Conservation (phyloP, 805 yeast species). For the Scheffersomyces amazonensis region DNA sequence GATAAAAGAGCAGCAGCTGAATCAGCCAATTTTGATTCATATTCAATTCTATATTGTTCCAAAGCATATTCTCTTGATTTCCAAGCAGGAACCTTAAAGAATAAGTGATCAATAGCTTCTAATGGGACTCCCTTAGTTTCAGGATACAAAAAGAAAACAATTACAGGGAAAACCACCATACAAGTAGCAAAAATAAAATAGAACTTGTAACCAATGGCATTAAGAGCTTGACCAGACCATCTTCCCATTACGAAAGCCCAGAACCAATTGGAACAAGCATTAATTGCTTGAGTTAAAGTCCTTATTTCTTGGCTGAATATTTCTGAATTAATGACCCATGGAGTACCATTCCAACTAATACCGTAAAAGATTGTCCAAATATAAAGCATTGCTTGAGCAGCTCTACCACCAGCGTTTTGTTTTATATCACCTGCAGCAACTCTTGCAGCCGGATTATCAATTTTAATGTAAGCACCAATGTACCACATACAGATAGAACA, state of each 20-base stretch:
- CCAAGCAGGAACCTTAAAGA: conserved; percentile 33
- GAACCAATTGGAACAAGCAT: conserved; percentile 47
- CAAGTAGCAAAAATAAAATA: conserved; percentile 41
- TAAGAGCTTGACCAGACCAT: conserved; percentile 43
- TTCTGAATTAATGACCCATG: conserved; percentile 47
- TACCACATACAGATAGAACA: conserved; percentile 47
- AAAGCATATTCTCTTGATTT: conserved; percentile 26
- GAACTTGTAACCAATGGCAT: conserved; percentile 41
- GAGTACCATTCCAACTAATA: conserved; percentile 44
- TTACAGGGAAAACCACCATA: conserved; percentile 22
- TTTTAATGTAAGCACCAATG: conserved; percentile 46
- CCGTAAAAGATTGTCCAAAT: conserved; percentile 47
- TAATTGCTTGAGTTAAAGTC: conserved; percentile 40
- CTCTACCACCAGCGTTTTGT: conserved; percentile 35
- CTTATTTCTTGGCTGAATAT: conserved; percentile 43
- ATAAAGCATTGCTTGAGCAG: conserved; percentile 45
- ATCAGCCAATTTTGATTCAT: conserved; percentile 1
- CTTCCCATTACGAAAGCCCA: conserved; percentile 50
- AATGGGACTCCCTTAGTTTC: conserved; percentile 38
- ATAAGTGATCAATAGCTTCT: conserved; percentile 27
- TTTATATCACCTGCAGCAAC: conserved; percentile 16
- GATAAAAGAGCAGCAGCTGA: neutral
- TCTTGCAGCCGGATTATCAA: conserved; percentile 27
- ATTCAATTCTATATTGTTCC: conserved; percentile 3
- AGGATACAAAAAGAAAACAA: conserved; percentile 32